A percentile compares a stretch with the other conserved stretches of the same genome.
Evolutionary conservation across 495 filamentous ascomycete species (phyloP).

Genomic region (Aspergillus ellipticus): DNA sequence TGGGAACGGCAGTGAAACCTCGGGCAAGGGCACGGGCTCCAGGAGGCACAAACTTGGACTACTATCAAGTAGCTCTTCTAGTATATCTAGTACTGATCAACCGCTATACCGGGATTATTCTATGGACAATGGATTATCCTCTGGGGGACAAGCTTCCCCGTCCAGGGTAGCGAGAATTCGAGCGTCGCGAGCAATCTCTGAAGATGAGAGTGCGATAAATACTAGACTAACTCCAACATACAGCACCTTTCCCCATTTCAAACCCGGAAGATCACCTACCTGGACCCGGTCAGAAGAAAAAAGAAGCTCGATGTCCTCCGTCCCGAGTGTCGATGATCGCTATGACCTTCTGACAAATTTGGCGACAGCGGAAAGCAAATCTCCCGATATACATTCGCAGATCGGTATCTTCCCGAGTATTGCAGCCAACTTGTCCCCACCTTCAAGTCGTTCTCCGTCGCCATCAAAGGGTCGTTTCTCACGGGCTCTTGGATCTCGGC

Average conservation of each 20-base stretch:
- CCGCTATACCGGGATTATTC: constrained; percentile 6
- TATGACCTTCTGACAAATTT: constrained; percentile 39
- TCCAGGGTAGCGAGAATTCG: background rate
- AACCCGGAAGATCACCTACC: constrained; percentile 1
- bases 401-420: constrained; percentile 53
- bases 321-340: constrained; percentile 34
- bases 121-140: background rate
- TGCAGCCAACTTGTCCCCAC: constrained; percentile 51
- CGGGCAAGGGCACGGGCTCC: constrained; percentile 20
- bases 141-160: constrained; percentile 10
- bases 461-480: constrained; percentile 45
- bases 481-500: constrained; percentile 40
- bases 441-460: constrained; percentile 50
- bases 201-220: constrained; percentile 1
- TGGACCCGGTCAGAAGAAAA: constrained; percentile 13
- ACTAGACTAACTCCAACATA: constrained; percentile 3
- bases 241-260: background rate
- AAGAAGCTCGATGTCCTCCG: constrained; percentile 33
- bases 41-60: constrained; percentile 24
- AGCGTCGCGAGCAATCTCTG: background rate
- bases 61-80: constrained; percentile 31
- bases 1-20: constrained; percentile 25
- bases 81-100: constrained; percentile 26
- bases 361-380: constrained; percentile 46
- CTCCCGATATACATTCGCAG: constrained; percentile 45